Percentiles rank a stretch among this genome's conserved stretches.
phyloP scores from a whole-genome alignment of 371 early-diverging fungal species.

The Saksenaea vasiformis region DNA sequence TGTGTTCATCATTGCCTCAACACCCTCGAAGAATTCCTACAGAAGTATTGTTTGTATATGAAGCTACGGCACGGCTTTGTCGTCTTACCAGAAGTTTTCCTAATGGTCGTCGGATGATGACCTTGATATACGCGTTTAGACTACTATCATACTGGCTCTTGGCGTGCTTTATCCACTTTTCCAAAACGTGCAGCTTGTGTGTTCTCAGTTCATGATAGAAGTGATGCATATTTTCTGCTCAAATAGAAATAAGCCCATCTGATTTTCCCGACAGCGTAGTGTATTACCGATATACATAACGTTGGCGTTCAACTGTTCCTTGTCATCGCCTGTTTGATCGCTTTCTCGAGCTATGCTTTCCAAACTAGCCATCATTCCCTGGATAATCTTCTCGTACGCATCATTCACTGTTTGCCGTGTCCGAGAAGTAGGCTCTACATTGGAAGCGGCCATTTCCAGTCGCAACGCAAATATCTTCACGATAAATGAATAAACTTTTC shows the following conservation, averaged over 20 bases:
- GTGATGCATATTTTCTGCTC: slow-evolving; percentile 96
- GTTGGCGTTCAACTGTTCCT: slow-evolving; percentile 89
- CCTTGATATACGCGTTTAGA: slow-evolving; percentile 80
- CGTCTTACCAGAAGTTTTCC: slow-evolving; percentile 75
- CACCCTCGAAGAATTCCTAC: slow-evolving; percentile 94
- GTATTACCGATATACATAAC: slow-evolving; percentile 78
- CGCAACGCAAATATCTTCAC: slow-evolving; percentile 75
- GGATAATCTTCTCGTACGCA: slow-evolving; percentile 83
- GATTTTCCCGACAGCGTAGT: not conserved
- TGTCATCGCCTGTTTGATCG: slow-evolving; percentile 80
- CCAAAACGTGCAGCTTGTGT: slow-evolving; percentile 68
- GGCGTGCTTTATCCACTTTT: slow-evolving; percentile 82
- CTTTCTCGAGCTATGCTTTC: slow-evolving; percentile 81
- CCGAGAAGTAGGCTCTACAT: slow-evolving; percentile 56
- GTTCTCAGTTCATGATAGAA: slow-evolving; percentile 78
- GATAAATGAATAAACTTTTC: not conserved
- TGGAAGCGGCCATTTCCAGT: slow-evolving; percentile 60
- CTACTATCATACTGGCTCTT: slow-evolving; percentile 82
- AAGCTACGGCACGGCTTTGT: slow-evolving; percentile 1
- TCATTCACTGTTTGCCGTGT: slow-evolving; percentile 75
- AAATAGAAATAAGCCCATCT: not conserved
- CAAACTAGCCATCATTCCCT: slow-evolving; percentile 87
- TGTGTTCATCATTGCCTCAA: slow-evolving; percentile 79
- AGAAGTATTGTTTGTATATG: too few relatives aligned
- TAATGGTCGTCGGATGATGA: slow-evolving; percentile 85